phyloP scores from a whole-genome alignment of 2,329 filamentous ascomycete genomes.

The Calonectria pteridis region DNA sequence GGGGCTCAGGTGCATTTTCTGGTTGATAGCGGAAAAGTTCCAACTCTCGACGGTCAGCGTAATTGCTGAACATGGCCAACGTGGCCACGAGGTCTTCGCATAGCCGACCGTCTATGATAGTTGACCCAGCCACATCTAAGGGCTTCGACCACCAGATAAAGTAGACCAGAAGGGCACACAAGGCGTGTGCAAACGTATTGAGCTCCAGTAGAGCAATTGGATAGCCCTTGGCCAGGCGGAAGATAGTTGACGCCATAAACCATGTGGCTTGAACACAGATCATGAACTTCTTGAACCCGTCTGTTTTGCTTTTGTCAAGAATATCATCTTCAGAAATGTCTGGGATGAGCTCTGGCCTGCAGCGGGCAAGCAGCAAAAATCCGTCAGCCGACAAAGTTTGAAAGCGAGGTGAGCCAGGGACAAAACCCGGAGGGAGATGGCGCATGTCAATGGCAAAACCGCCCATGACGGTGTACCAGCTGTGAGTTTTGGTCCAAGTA shows the following conservation, averaged over 20 bases:
- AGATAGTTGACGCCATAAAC: background rate
- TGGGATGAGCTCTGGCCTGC: background rate
- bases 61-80: background rate
- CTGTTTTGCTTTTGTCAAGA: background rate
- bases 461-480: background rate
- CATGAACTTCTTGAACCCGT: constrained; percentile 9
- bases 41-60: background rate
- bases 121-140: background rate
- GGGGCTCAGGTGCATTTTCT: background rate
- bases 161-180: background rate
- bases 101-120: background rate
- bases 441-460: background rate
- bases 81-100: background rate
- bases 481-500: background rate
- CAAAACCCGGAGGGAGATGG: background rate
- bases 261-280: background rate
- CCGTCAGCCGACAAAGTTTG: background rate
- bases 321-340: background rate
- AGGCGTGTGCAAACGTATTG: background rate
- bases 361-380: background rate
- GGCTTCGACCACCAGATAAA: background rate
- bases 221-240: background rate
- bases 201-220: background rate
- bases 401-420: background rate
- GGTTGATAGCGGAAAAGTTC: background rate